phyloP scores from a whole-genome alignment of 257 asterid genomes.

The Ilex aquifolium region DNA sequence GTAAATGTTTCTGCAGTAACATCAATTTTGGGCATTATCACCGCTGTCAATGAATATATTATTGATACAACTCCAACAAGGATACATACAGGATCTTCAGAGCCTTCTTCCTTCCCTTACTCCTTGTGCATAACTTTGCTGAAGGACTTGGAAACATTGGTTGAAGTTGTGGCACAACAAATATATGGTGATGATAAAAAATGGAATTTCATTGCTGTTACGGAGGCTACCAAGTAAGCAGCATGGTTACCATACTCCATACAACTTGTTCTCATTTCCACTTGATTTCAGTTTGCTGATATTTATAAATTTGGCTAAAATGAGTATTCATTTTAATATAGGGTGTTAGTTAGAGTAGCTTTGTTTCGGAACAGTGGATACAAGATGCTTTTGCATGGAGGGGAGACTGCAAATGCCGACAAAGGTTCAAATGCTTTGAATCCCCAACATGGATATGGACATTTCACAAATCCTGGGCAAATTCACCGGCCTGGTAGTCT shows the following conservation, averaged over 20 bases:
- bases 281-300: constrained; percentile 2
- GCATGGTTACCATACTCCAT: background rate
- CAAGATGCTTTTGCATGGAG: constrained; percentile 93
- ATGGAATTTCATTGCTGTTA: constrained; percentile 79
- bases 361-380: constrained; percentile 57
- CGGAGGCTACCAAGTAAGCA: constrained; percentile 75
- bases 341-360: constrained; percentile 77
- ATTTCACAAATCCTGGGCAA: constrained; percentile 26
- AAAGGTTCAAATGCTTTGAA: constrained; percentile 28
- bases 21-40: constrained; percentile 70
- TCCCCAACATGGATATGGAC: constrained; percentile 25
- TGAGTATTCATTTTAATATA: constrained; percentile 31
- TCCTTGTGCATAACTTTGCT: constrained; percentile 84
- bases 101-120: constrained; percentile 62
- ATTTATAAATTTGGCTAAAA: constrained; percentile 7
- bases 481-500: constrained; percentile 33
- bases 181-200: constrained; percentile 73
- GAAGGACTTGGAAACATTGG: constrained; percentile 91
- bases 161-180: constrained; percentile 90
- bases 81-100: constrained; percentile 27
- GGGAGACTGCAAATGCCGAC: constrained; percentile 53
- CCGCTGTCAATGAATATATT: constrained; percentile 78
- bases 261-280: background rate
- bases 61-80: constrained; percentile 52
- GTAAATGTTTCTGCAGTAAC: constrained; percentile 52